A percentile compares a stretch with the other conserved stretches of the same genome.
Conservation (phyloP, 164 flowering plant species). For the Macadamia tetraphylla region DNA sequence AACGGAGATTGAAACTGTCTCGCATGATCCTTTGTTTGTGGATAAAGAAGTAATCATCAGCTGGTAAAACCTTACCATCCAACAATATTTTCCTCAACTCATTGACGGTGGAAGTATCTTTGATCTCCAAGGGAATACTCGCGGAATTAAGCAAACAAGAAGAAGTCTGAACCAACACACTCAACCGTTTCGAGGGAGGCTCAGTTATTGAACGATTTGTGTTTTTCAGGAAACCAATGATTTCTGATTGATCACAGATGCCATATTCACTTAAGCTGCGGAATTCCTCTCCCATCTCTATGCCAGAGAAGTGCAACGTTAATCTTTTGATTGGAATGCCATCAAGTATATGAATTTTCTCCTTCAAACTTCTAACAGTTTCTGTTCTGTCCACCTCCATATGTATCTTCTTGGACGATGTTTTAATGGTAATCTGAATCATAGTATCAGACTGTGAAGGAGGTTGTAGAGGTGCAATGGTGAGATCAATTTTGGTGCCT, state of each 20-base stretch:
- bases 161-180: constrained; percentile 53
- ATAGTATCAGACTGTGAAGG: constrained; percentile 8
- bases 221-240: constrained; percentile 39
- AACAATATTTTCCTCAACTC: constrained; percentile 51
- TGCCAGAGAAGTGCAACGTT: constrained; percentile 41
- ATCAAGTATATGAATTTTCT: constrained; percentile 66
- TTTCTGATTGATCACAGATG: constrained; percentile 43
- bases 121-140: constrained; percentile 50
- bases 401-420: constrained; percentile 34
- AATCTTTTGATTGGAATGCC: constrained; percentile 51
- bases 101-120: constrained; percentile 40
- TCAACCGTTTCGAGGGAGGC: constrained; percentile 33
- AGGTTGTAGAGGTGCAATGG: constrained; percentile 10
- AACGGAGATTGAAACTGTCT: constrained; percentile 50
- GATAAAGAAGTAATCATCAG: constrained; percentile 75
- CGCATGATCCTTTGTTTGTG: constrained; percentile 85
- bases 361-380: constrained; percentile 59
- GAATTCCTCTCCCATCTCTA: constrained; percentile 53
- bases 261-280: constrained; percentile 61
- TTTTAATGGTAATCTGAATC: constrained; percentile 35
- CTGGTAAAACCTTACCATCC: constrained; percentile 44
- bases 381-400: constrained; percentile 56
- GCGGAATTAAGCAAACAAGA: constrained; percentile 54
- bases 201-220: constrained; percentile 21
- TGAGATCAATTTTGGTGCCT: constrained; percentile 56